Percentiles rank a stretch among this genome's conserved stretches.
Evolutionary conservation across 495 filamentous ascomycete species (phyloP).

Genomic region (Trichocladium antarcticum): DNA sequence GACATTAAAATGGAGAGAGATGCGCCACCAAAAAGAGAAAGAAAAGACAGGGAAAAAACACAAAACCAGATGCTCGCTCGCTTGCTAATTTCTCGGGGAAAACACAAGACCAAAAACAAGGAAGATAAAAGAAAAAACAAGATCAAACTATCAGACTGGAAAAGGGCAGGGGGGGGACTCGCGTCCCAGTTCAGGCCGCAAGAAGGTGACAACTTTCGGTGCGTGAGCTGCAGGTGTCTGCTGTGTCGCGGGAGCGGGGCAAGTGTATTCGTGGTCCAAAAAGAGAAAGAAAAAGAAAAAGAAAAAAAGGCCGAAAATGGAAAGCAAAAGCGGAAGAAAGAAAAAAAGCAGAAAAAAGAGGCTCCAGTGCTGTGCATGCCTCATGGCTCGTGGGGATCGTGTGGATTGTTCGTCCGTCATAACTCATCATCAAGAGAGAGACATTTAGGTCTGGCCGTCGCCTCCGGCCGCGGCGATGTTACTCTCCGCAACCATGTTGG

Average conservation of each 20-base stretch:
- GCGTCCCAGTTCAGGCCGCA: constrained; percentile 1
- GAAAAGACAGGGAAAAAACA: constrained; percentile 19
- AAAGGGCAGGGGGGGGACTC: not conserved
- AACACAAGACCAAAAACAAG: constrained; percentile 4
- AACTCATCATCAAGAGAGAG: constrained; percentile 19
- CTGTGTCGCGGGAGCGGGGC: constrained; percentile 27
- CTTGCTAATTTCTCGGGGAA: constrained; percentile 19
- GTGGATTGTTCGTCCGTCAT: constrained; percentile 8
- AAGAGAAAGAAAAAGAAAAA: constrained; percentile 7
- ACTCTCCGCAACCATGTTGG: constrained; percentile 66
- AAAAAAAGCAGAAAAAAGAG: constrained; percentile 2
- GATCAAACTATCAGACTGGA: constrained; percentile 5
- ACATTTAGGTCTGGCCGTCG: constrained; percentile 31
- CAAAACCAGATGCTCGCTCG: constrained; percentile 25
- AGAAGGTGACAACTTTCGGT: constrained; percentile 24
- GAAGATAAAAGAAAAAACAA: constrained; percentile 9
- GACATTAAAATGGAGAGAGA: constrained; percentile 10
- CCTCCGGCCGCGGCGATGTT: constrained; percentile 27
- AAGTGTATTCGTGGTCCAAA: constrained; percentile 21
- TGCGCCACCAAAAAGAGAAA: constrained; percentile 14
- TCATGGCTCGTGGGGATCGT: constrained; percentile 7
- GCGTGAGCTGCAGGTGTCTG: constrained; percentile 31
- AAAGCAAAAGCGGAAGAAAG: constrained; percentile 23
- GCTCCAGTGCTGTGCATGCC: constrained; percentile 8
- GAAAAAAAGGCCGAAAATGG: constrained; percentile 16